Evolutionary conservation across 257 asterid species (phyloP), one percentile per base, ranked within the genome.

Genomic region (Przewalskia tangutica): DNA sequence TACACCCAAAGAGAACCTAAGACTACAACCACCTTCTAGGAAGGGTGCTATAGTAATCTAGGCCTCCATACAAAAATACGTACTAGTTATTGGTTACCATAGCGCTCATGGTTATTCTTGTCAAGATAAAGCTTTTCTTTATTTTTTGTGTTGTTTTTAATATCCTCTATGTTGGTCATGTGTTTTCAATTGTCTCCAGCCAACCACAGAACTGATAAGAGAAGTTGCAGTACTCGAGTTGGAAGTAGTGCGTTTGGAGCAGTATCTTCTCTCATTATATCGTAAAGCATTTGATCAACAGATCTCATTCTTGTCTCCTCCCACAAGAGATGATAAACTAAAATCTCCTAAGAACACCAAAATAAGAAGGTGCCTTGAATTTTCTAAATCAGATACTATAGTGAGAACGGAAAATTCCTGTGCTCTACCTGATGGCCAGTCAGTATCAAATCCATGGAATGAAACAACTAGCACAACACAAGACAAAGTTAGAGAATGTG

Each of bases 241-340:
- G 83, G 98, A 96, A 92, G 98, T 94, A 18, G 90, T 89, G 81
- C 95, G 89, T 84, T 89, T 96, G 90, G 98, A 96, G 83, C 97
- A 96, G 77, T 90, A 96, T 84, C 99, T 96, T 84, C 98, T 96
- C 67, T 88, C 94, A 7, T 88, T 92, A 64, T 94, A 94, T 88
- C 80, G 99, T 77, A 93, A 93, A 85, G 97, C 98, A 79, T 94
- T 90, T 81, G 97, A 93, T 87, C 94, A 89, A 79, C 95, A 91
- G 82, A 63, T 60, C 56, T 71, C 95, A 18, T 84, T 90, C 53
- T 8, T 89, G 81, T 89, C 93, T 82, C 94, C 96, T 18, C 65
- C 89, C 8, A 83, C 83, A 81, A 84, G 80, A 48, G 86, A 84
- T 2, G 94, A 84, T 73, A 85, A 56, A 83, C 48, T 62, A 16